Conservation (phyloP, 805 yeast species). For the Candida namnaoensis region DNA sequence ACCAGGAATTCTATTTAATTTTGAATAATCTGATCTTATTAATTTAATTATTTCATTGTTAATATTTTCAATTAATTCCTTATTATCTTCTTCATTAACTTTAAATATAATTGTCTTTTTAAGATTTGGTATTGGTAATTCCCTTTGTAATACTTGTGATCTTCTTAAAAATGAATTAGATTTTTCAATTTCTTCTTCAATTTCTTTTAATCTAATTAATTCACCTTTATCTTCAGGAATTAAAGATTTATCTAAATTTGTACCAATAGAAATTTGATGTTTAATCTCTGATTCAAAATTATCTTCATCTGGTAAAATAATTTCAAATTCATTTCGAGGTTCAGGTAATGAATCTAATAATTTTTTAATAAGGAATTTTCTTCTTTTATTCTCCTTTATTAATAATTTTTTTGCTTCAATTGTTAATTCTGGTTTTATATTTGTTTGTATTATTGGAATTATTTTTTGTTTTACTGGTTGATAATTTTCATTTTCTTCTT, state of each 20-base stretch:
- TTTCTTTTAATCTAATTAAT: conserved; percentile 6
- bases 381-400: too few relatives aligned
- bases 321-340: too few relatives aligned
- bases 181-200: conserved; percentile 6
- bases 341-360: too few relatives aligned
- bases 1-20: conserved; percentile 15
- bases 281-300: too few relatives aligned
- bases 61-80: conserved; percentile 7
- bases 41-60: conserved; percentile 24
- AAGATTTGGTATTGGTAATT: conserved; percentile 31
- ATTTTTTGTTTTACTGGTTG: conserved; percentile 1
- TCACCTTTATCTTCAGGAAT: conserved; percentile 13
- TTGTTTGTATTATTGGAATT: too few relatives aligned
- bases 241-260: too few relatives aligned
- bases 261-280: too few relatives aligned
- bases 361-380: too few relatives aligned
- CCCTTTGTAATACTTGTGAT: conserved; percentile 38
- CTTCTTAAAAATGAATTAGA: conserved; percentile 23
- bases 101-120: conserved; percentile 1
- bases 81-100: background rate
- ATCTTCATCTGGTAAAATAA: too few relatives aligned
- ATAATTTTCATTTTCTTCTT: background rate
- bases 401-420: too few relatives aligned
- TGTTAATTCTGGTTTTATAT: too few relatives aligned
- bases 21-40: conserved; percentile 33